A percentile compares a stretch with the other conserved stretches of the same genome.
Conservation (phyloP, 257 asterid genomes). For the Coffea canephora region DNA sequence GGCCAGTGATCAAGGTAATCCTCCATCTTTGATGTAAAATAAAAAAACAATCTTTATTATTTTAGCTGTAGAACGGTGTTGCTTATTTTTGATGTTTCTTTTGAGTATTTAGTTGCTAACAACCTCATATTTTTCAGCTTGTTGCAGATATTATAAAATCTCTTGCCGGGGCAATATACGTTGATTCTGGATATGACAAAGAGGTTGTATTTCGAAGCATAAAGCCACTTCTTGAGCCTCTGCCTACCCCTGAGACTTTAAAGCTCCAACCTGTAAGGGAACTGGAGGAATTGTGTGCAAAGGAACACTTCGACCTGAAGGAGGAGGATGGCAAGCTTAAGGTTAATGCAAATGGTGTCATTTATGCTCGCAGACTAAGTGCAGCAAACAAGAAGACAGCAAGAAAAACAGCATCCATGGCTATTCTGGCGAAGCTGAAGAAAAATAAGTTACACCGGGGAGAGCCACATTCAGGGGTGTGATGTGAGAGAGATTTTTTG, state of each 20-base stretch:
- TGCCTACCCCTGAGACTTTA: slow-evolving; percentile 63
- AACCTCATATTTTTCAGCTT: slow-evolving; percentile 38
- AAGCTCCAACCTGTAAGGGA: slow-evolving; percentile 69
- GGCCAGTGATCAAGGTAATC: slow-evolving; percentile 55
- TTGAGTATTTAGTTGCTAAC: background rate
- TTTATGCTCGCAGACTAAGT: slow-evolving; percentile 25
- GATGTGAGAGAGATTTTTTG: too few species aligned
- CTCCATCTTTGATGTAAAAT: background rate
- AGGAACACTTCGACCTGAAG: slow-evolving; percentile 21
- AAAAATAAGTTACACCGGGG: too few species aligned
- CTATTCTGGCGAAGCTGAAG: background rate
- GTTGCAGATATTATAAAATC: slow-evolving; percentile 86
- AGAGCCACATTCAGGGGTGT: too few species aligned
- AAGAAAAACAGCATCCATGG: slow-evolving; percentile 47
- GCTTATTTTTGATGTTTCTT: background rate
- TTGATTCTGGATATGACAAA: slow-evolving; percentile 66
- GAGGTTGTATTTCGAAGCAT: slow-evolving; percentile 49
- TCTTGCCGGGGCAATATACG: slow-evolving; percentile 66
- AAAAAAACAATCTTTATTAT: background rate
- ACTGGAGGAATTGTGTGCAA: slow-evolving; percentile 55
- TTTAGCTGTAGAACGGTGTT: background rate
- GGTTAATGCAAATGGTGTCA: slow-evolving; percentile 56
- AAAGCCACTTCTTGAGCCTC: slow-evolving; percentile 74
- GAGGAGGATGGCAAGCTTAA: slow-evolving; percentile 38
- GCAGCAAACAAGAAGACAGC: slow-evolving; percentile 41